These are phyloP conservation scores for Tetracladium setigerum DNA, from an alignment of 495 filamentous ascomycete species.

Conservation along the genomic window DNA sequence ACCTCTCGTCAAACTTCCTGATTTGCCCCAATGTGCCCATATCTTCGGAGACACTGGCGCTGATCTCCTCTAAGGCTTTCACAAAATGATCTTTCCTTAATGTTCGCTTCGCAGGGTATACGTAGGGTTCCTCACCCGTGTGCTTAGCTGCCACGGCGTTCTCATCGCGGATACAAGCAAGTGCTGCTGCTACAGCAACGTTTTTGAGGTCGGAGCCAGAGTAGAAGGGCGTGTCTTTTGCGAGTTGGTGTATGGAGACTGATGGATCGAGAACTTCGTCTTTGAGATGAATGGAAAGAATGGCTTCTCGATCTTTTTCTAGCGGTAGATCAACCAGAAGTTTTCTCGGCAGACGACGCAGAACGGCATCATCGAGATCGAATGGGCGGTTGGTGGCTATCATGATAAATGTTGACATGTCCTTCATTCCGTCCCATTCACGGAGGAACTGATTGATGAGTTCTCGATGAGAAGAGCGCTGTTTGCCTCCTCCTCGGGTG, in stretches of 20 bases:
- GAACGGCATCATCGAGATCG: conserved; percentile 90
- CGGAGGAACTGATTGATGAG: conserved; percentile 95
- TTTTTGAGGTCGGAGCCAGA: conserved; percentile 97
- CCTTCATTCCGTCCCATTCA: conserved; percentile 96
- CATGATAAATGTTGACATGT: conserved; percentile 91
- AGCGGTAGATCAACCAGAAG: conserved; percentile 84
- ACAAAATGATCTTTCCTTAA: conserved; percentile 67
- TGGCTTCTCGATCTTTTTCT: conserved; percentile 65
- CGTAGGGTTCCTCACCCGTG: conserved; percentile 32
- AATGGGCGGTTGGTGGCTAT: conserved; percentile 96
- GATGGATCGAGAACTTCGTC: conserved; percentile 61
- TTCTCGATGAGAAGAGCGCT: conserved; percentile 66
- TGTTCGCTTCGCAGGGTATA: conserved; percentile 59
- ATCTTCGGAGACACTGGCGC: conserved; percentile 88
- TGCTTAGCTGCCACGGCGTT: conserved; percentile 50
- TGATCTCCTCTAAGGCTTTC: conserved; percentile 81
- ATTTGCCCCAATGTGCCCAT: conserved; percentile 84
- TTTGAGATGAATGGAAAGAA: conserved; percentile 78
- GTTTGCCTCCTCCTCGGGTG: conserved; percentile 50
- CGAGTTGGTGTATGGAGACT: conserved; percentile 64
- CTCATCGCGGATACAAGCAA: conserved; percentile 82
- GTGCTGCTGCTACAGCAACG: conserved; percentile 78
- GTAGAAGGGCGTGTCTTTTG: conserved; percentile 78
- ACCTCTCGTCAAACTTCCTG: conserved; percentile 93
- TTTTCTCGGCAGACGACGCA: conserved; percentile 74